Base-by-base conservation (phyloP, 164 flowering plant species). In the Vitis cinerea region DNA sequence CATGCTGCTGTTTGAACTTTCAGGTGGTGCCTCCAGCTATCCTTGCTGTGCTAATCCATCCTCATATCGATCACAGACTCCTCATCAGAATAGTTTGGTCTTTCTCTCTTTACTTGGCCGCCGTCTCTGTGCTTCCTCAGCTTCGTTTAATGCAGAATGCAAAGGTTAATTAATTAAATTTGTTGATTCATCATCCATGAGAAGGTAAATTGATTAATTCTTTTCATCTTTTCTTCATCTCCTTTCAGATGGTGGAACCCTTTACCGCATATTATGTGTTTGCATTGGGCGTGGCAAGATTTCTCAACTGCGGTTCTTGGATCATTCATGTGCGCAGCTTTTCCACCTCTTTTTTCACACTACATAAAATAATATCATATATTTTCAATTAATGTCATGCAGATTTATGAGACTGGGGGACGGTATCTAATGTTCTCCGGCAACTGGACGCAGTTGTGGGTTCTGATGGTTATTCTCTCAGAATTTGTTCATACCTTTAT, bases 241-340 rank as follows among this genome's bases (percentile, higher is more conserved):
- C 13, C 10, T 50, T 50, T 29, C 50, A 68, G 71, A 69, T 69
- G 59, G 66, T 62, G 11, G 72, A 69, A 52, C 72, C 72, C 30
- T 69, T 61, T n/a, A 69, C 66, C 5, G 72, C 72, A 37, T 66
- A 62, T 55, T 69, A 69, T 53, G 72, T 69, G 10, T 69, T 69
- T 61, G 72, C 72, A 11, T 65, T 69, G 9, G 72, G 72, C 4
- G 65, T 69, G 7, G 30, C 65, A 12, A 69, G 72, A 31, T 69
- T 69, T 44, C 62, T 69, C 3, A 60, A 65, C 1, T 69, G 50
- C 13, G 66, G 17, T 19, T 53, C 29, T 14, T 69, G 72, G 72
- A 27, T 53, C 1, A 7, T 69, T 29, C 15, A 17, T 31, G 72
- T 69, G 12, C 27, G 70, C 10, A 57, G 9, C 19, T 3, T 56